These are phyloP conservation scores for Globisporangium mamillatum DNA, from an alignment of 352 stramenopile genomes.

Conservation along the genomic window DNA sequence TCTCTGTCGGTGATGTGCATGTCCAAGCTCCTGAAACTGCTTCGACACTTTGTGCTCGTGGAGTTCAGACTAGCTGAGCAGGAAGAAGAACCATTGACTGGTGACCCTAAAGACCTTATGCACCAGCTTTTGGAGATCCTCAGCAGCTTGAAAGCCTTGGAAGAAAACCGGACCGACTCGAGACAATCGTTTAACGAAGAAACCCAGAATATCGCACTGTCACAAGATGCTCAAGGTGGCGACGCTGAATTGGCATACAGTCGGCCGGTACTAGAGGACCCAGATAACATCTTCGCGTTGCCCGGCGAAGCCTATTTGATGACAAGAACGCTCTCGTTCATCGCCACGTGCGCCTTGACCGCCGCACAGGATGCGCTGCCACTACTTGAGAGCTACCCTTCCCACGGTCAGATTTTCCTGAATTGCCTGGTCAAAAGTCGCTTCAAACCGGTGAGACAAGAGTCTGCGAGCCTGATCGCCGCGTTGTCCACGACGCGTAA, in stretches of 20 bases:
- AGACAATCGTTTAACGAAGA: background rate
- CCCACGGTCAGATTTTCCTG: constrained; percentile 40
- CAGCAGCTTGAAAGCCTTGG: constrained; percentile 27
- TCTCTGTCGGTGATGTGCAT: constrained; percentile 62
- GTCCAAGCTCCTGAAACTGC: constrained; percentile 63
- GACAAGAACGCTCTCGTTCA: constrained; percentile 48
- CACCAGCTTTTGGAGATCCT: constrained; percentile 42
- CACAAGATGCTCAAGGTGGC: constrained; percentile 6
- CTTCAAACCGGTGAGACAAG: constrained; percentile 47
- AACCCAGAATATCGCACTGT: background rate
- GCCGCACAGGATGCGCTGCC: constrained; percentile 27
- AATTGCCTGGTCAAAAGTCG: constrained; percentile 41
- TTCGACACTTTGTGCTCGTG: constrained; percentile 68
- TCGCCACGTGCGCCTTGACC: constrained; percentile 37
- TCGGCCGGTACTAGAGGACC: constrained; percentile 38
- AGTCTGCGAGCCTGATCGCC: constrained; percentile 42
- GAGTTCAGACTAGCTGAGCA: constrained; percentile 35
- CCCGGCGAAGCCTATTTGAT: constrained; percentile 56
- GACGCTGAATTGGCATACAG: constrained; percentile 28
- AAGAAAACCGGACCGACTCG: constrained; percentile 7
- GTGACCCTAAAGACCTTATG: constrained; percentile 33
- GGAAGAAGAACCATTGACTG: constrained; percentile 21
- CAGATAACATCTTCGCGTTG: constrained; percentile 44
- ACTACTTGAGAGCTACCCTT: constrained; percentile 37
- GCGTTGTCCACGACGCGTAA: constrained; percentile 46